Evolutionary conservation across 169 alveolate genomes (phyloP), one percentile per base, ranked within the genome.

Genomic region (Plasmodium yoelii): DNA sequence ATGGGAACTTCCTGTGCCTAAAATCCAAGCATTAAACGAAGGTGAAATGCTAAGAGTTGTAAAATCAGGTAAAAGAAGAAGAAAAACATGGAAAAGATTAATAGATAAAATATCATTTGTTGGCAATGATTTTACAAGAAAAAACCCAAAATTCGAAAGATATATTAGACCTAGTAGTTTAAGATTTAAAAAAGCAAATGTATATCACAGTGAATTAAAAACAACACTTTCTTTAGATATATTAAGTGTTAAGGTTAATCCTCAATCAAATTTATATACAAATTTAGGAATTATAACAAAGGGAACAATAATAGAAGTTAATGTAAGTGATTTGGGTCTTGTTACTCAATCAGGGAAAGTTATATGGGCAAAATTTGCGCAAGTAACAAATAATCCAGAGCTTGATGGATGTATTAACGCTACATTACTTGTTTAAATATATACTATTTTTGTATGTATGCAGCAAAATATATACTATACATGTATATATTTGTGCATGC

Each of bases 371-470:
- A 97, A 98, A 92, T 98, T 98, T 91, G 99, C 99, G 0, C 99
- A 99, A 92, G 99, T 99, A 42, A 98, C 99, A 6, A 99, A 99
- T 94, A 99, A 99, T 92, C 99, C 99, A 15, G 99, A 99, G 93
- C 95, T 97, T 57, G 99, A 99, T 94, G 99, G 99, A 19, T 99
- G 99, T 93, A 99, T 99, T 90, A 99, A 99, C 92, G 99, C 99
- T 13, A 98, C 98, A 12, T 95, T 99, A 70, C 97, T 99, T 61
- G 99, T 98, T 70, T 98, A 92, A 93, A 22, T 34, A 34, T 34
- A 34, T 12, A 55, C 5, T 0, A 55, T 5, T 8, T 46, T 12
- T 13, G 6, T 22, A 22, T 19, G 12, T 65, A 28, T 5, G 59
- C 28, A 59, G 1, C 8, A 59, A 15, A 59, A 34, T 34, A 34